These are phyloP conservation scores for Neofusicoccum kwambonambiense DNA, from an alignment of 2,329 filamentous ascomycete genomes.

Conservation along the genomic window DNA sequence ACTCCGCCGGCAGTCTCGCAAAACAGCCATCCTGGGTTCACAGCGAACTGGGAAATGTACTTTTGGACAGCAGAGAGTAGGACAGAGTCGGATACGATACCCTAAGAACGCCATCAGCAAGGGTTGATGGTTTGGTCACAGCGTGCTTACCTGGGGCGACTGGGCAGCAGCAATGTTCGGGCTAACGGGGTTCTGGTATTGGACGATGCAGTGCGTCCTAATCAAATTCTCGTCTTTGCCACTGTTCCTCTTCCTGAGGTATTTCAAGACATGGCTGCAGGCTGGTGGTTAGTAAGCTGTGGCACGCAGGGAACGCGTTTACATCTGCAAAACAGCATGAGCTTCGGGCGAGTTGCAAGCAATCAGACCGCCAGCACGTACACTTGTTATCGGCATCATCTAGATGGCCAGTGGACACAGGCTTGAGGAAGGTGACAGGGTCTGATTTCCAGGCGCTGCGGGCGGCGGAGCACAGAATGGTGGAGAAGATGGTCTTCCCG, in stretches of 20 bases:
- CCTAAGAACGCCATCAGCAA: background rate
- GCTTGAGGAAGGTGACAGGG: constrained; percentile 69
- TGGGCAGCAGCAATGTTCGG: constrained; percentile 69
- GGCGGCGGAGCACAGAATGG: constrained; percentile 66
- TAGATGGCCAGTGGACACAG: constrained; percentile 72
- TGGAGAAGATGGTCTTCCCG: constrained; percentile 79
- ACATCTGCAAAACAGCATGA: too few species aligned
- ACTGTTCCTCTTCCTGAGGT: background rate
- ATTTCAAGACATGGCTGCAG: background rate
- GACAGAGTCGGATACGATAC: constrained; percentile 30
- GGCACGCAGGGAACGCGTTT: too few species aligned
- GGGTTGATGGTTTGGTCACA: too few species aligned
- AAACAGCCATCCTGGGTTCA: constrained; percentile 58
- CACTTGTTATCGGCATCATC: constrained; percentile 68
- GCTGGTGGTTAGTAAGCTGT: too few species aligned
- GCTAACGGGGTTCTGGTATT: constrained; percentile 72
- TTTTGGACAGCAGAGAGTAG: constrained; percentile 43
- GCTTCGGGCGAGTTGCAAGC: background rate
- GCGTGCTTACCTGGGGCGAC: background rate
- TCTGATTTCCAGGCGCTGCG: constrained; percentile 43
- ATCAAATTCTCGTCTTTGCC: background rate
- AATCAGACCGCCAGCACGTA: background rate
- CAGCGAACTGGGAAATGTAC: constrained; percentile 41
- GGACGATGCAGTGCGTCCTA: constrained; percentile 56
- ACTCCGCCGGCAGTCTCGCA: constrained; percentile 82